A percentile compares a stretch with the other conserved stretches of the same genome.
phyloP scores from a whole-genome alignment of 2,329 filamentous ascomycete species.

The Tolypocladium endophyticum region DNA sequence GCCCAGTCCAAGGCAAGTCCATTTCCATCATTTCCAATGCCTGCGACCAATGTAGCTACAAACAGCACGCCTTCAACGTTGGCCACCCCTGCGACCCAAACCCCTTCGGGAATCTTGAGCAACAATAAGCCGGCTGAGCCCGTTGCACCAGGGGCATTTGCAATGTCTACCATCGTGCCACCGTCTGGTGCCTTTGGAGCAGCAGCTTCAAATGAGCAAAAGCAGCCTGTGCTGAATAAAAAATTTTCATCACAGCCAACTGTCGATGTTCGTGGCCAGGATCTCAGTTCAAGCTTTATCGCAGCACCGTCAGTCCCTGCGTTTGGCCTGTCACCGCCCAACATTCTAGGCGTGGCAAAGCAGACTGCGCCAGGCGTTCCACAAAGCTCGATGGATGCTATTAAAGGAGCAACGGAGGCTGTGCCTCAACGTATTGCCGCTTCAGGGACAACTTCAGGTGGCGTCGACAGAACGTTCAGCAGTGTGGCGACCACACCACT shows the following conservation, averaged over 20 bases:
- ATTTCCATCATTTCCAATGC: constrained; percentile 9
- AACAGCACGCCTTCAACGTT: neutral
- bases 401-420: neutral
- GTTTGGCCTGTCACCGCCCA: neutral
- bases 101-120: neutral
- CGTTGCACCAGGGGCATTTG: neutral
- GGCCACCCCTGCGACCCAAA: constrained; percentile 1
- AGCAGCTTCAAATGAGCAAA: neutral
- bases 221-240: neutral
- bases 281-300: neutral
- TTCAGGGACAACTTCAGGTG: neutral
- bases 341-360: neutral
- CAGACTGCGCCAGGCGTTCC: neutral
- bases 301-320: neutral
- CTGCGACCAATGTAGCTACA: constrained; percentile 7
- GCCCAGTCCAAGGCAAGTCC: constrained; percentile 8
- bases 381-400: neutral
- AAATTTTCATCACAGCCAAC: neutral
- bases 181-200: neutral
- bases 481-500: neutral
- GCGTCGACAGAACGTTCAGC: neutral
- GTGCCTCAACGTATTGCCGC: neutral
- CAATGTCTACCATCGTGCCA: neutral
- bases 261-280: neutral
- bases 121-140: neutral